Base-by-base conservation (phyloP, 176 grass and related monocot species). In the Zoysia pacifica region DNA sequence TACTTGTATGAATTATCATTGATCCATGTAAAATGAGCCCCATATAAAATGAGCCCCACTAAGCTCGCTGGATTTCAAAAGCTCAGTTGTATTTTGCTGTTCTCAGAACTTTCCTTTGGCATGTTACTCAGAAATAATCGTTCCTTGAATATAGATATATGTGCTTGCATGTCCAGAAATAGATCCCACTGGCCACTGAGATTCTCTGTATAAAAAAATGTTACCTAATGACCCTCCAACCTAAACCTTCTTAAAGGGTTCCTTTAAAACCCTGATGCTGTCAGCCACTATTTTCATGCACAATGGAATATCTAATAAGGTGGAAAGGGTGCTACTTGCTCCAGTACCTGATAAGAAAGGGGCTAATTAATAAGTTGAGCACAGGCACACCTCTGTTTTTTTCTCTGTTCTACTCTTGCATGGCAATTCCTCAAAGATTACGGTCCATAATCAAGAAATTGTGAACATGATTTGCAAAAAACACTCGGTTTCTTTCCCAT, bases 401-500 rank as follows among this genome's bases (percentile, higher is more conserved):
- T 16, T 9, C n/a, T n/a, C 43, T 52, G 11, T 46, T 5, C 2
- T 63, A n/a, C 20, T 28, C 28, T 63, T 42, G 14, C 75, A 11
- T 13, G 44, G n/a, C 51, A 73, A 37, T 52, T 51, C 74, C 67
- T 65, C 61, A 72, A 19, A 67, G 44, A 38, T 51, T 18, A 62
- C 9, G 2, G 5, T 11, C 75, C 39, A 18, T 40, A 41, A 28
- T 84, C 56, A 63, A 36, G 18, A 73, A 80, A 41, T 54, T 48
- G 9, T 15, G 19, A 51, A 14, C 80, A 79, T 52, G 45, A 73
- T 49, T 19, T 18, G 18, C 62, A 44, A 35, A 20, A 47, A 15
- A 36, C 28, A 69, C n/a, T 44, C 58, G 15, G 1, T 83, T 79
- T 61, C 68, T 44, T 73, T 4, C 13, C 62, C 38, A 51, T 83